Conservation (phyloP, 371 early-diverging fungal genomes). For the Thermomucor indicae-seudaticae region DNA sequence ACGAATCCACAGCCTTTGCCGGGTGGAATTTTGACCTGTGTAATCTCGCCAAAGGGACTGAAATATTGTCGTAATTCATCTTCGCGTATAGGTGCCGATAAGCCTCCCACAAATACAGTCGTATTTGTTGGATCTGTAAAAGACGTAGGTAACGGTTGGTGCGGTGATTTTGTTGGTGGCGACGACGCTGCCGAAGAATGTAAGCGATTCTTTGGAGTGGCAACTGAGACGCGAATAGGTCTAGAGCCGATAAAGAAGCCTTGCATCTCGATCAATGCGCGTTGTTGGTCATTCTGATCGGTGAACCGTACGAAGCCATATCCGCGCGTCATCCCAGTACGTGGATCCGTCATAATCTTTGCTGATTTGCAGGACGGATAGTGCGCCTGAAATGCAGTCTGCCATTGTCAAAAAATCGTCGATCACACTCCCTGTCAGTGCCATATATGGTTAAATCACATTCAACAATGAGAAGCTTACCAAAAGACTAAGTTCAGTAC, state of each 20-base stretch:
- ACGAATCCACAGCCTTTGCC: slow-evolving; percentile 96
- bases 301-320: slow-evolving; percentile 85
- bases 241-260: slow-evolving; percentile 68
- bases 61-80: slow-evolving; percentile 80
- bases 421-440: no score
- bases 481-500: slow-evolving; percentile 67
- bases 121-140: slow-evolving; percentile 85
- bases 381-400: slow-evolving; percentile 53
- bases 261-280: slow-evolving; percentile 82
- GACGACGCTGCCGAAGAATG: slow-evolving; percentile 8
- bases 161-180: slow-evolving; percentile 20
- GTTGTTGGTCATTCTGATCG: slow-evolving; percentile 67
- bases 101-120: slow-evolving; percentile 93
- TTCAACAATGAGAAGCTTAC: slow-evolving; percentile 39
- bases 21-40: slow-evolving; percentile 88
- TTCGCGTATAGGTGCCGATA: slow-evolving; percentile 74
- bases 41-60: slow-evolving; percentile 83
- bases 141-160: slow-evolving; percentile 36
- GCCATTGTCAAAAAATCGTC: no score
- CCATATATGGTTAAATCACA: no score
- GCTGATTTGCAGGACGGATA: slow-evolving; percentile 74
- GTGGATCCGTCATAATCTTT: slow-evolving; percentile 79
- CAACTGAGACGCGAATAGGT: slow-evolving; percentile 80
- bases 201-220: slow-evolving; percentile 61
- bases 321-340: slow-evolving; percentile 71